A percentile compares a stretch with the other conserved stretches of the same genome.
Conservation (phyloP, 345 rosid species). For the Melaleuca alternifolia region DNA sequence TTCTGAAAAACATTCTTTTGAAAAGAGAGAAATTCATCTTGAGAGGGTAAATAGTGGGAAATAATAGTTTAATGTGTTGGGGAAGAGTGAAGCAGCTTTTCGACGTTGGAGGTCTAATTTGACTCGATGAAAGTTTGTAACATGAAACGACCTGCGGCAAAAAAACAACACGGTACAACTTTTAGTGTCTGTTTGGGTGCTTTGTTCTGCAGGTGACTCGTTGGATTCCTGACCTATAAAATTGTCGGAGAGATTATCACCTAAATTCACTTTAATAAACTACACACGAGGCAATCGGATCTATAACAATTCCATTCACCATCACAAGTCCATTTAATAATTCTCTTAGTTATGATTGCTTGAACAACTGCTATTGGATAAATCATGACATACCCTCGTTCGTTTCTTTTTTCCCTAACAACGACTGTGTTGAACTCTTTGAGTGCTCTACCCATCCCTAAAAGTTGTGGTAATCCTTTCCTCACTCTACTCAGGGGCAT, state of each 20-base stretch:
- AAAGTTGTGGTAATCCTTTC: neutral
- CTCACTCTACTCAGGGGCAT: neutral
- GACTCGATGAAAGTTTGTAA: neutral
- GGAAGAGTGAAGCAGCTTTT: neutral
- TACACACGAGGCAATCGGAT: neutral
- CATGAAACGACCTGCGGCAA: constrained; percentile 11
- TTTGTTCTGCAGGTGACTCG: neutral
- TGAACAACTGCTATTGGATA: neutral
- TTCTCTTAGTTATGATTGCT: too few relatives aligned
- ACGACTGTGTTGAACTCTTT: neutral
- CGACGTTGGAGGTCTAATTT: neutral
- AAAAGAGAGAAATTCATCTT: neutral
- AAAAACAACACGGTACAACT: constrained; percentile 1
- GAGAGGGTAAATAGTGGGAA: neutral
- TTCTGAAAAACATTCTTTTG: neutral
- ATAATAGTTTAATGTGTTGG: neutral
- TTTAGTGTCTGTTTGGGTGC: constrained; percentile 1
- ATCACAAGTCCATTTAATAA: neutral
- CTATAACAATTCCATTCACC: neutral
- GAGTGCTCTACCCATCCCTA: neutral
- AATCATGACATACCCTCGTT: neutral
- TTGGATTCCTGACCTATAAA: neutral
- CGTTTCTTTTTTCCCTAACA: neutral
- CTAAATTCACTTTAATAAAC: neutral
- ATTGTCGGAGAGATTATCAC: neutral